Conservation (phyloP, 2,329 filamentous ascomycete species). For the Penicillium concentricum region DNA sequence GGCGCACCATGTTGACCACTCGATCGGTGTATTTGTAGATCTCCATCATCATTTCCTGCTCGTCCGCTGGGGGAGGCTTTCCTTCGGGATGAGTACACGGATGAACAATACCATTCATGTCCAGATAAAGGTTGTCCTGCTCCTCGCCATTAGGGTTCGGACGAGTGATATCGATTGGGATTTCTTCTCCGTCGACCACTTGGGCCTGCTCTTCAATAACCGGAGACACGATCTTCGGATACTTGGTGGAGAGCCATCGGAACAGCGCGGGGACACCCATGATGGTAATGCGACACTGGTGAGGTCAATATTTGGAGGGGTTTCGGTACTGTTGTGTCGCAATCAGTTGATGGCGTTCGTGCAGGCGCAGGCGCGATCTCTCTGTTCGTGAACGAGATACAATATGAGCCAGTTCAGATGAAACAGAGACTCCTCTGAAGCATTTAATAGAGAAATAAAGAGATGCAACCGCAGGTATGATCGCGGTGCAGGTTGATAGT, state of each 20-base stretch:
- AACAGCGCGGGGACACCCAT: constrained; percentile 97
- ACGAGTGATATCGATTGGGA: constrained; percentile 79
- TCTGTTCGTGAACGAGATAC: not conserved
- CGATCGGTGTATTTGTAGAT: constrained; percentile 98
- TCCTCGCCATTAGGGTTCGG: constrained; percentile 97
- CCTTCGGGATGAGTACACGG: constrained; percentile 98
- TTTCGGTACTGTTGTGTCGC: constrained; percentile 15
- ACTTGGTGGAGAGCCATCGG: constrained; percentile 94
- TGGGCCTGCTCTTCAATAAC: constrained; percentile 84
- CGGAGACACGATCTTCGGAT: constrained; percentile 92
- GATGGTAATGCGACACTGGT: constrained; percentile 22
- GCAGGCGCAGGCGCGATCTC: constrained; percentile 7
- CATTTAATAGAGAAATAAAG: not conserved
- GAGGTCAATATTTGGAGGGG: not conserved
- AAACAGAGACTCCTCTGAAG: not conserved
- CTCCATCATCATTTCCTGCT: constrained; percentile 99
- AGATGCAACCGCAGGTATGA: constrained; percentile 13
- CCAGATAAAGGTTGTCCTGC: constrained; percentile 94
- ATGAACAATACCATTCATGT: constrained; percentile 99
- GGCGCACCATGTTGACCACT: constrained; percentile 97
- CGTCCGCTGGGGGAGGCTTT: constrained; percentile 81
- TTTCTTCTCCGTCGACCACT: constrained; percentile 76
- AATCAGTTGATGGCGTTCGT: constrained; percentile 6
- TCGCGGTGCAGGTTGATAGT: constrained; percentile 16
- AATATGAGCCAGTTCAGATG: not conserved